These are phyloP conservation scores for Suillus decipiens DNA, from an alignment of 768 basidiomycete species.

Conservation along the genomic window DNA sequence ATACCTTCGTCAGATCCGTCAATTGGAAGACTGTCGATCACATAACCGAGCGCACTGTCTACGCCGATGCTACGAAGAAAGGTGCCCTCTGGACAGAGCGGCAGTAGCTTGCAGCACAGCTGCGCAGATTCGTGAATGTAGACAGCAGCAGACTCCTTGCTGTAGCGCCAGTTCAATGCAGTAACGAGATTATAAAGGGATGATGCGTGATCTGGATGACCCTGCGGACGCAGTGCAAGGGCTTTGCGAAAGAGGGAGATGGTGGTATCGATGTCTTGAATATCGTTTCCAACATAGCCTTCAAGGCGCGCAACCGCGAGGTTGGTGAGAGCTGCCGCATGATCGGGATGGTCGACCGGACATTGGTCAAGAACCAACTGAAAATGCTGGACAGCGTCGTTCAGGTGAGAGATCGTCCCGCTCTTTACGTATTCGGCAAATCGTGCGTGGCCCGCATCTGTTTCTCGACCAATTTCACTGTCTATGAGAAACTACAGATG, in stretches of 20 bases:
- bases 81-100: background rate
- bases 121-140: constrained; percentile 19
- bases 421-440: background rate
- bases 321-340: background rate
- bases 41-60: background rate
- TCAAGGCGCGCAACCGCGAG: constrained; percentile 5
- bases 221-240: constrained; percentile 8
- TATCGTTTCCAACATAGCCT: background rate
- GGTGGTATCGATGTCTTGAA: background rate
- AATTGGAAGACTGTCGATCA: background rate
- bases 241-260: background rate
- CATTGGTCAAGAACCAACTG: background rate
- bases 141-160: constrained; percentile 4
- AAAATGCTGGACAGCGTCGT: background rate
- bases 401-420: background rate
- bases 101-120: background rate
- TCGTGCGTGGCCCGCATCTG: background rate
- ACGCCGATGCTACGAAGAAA: background rate
- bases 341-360: background rate
- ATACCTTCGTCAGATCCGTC: constrained; percentile 2
- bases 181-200: constrained; percentile 16
- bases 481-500: background rate
- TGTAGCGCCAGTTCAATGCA: constrained; percentile 13
- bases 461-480: background rate
- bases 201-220: constrained; percentile 9